These are phyloP conservation scores for Yarrowia yakushimensis DNA, from an alignment of 805 yeast genomes.

Conservation along the genomic window DNA sequence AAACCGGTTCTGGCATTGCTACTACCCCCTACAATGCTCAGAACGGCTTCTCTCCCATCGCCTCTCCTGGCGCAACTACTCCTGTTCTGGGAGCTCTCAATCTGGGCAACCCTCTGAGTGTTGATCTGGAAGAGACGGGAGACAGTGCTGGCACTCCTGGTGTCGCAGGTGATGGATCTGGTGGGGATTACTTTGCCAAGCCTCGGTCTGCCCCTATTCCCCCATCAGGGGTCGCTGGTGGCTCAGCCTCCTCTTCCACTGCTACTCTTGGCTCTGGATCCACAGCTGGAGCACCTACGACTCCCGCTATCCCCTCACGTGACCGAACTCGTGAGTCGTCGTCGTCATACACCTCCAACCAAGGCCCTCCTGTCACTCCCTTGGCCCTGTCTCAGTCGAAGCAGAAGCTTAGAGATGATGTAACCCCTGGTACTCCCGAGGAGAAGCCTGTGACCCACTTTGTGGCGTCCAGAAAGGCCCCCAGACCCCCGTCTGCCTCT, in stretches of 20 bases:
- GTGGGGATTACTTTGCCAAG: constrained; percentile 30
- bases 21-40: constrained; percentile 22
- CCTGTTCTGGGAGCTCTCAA: constrained; percentile 8
- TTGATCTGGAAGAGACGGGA: neutral
- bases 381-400: constrained; percentile 8
- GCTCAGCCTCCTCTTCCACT: neutral
- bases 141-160: neutral
- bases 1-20: neutral
- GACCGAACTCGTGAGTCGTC: neutral
- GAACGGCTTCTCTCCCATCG: constrained; percentile 14
- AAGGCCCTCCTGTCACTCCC: constrained; percentile 15
- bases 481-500: constrained; percentile 32
- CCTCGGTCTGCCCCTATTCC: constrained; percentile 38
- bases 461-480: constrained; percentile 37
- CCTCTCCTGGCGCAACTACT: constrained; percentile 21
- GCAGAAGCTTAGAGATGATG: constrained; percentile 1
- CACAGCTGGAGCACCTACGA: constrained; percentile 6
- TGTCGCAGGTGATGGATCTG: neutral
- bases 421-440: neutral
- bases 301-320: constrained; percentile 28
- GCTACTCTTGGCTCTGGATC: neutral
- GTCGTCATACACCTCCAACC: neutral
- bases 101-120: constrained; percentile 6
- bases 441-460: constrained; percentile 25
- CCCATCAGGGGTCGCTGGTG: constrained; percentile 25